Evolutionary conservation across 371 early-diverging fungal genomes (phyloP), one percentile per base, ranked within the genome.

Genomic region (Thermomucor indicae-seudaticae): DNA sequence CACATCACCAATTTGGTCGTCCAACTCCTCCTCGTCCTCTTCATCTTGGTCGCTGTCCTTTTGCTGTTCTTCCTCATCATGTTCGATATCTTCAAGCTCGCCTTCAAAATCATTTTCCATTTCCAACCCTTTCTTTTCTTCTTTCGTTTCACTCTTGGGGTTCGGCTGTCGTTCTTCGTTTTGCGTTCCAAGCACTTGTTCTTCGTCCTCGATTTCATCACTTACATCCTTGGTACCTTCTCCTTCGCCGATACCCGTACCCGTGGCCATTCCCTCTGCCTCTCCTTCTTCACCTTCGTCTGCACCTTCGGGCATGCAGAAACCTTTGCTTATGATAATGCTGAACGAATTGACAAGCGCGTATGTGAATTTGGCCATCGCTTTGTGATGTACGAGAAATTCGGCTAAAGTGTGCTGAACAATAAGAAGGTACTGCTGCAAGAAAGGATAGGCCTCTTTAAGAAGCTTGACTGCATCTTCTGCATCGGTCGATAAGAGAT

Each of bases 61-160:
- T 22, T 70, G 68, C 7, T 78, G 74, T 32, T 83, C 72, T 4
- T 87, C 81, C 4, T 86, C 84, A 30, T 86, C 79, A 34, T 88
- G 72, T 30, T 91, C 88, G 14, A 90, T 83, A 53, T 96, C 96
- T 67, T 95, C 96, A 10, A 96, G 58, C 16, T 83, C 76, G 31
- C 97, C 98, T 16, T 93, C 92, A 77, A 96, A 95, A 53, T 97
- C 98, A 42, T 90, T 84, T 57, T 95, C 91, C 93, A 96, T 96
- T 35, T 97, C 97, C 43, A 97, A 79, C n/a, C 91, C 97, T 39
- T 96, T 82, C 54, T 94, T 90, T 47, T 96, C 85, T 53, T 91
- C 89, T 42, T 90, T 72, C n/a, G 78, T 74, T 32, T 83, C 82
- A 20, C 79, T 71, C 22, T 75, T 63, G 35, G 85, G 81, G n/a